Evolutionary conservation across 2,329 filamentous ascomycete species (phyloP).

Genomic region (Aschersonia sp.): DNA sequence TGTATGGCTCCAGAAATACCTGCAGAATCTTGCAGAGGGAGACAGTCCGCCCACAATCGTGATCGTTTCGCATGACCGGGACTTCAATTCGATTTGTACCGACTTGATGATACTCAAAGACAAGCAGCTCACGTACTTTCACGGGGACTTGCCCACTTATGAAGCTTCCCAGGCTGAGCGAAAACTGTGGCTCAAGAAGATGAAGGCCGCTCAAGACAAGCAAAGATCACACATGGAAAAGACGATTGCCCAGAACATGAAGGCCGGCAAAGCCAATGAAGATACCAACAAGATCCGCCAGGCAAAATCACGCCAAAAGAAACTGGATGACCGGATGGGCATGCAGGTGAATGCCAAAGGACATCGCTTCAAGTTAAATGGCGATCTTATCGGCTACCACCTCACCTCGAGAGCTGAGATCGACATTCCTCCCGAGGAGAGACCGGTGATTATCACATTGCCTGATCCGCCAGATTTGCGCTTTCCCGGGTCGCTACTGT

Average conservation of each 20-base stretch:
- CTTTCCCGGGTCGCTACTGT: conserved; percentile 61
- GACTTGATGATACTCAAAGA: conserved; percentile 66
- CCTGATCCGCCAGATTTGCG: conserved; percentile 54
- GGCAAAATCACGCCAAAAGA: conserved; percentile 72
- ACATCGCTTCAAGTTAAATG: conserved; percentile 65
- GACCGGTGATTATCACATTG: conserved; percentile 39
- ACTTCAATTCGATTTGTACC: conserved; percentile 64
- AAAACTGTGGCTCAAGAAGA: conserved; percentile 51
- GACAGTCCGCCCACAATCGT: conserved; percentile 51
- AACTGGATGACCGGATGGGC: conserved; percentile 68
- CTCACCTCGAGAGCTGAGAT: conserved; percentile 48
- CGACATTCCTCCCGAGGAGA: conserved; percentile 51
- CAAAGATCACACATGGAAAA: conserved; percentile 71
- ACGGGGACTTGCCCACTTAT: conserved; percentile 59
- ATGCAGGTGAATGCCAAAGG: conserved; percentile 59
- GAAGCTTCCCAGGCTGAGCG: conserved; percentile 54
- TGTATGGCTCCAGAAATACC: conserved; percentile 68
- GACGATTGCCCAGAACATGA: conserved; percentile 60
- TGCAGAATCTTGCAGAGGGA: conserved; percentile 39
- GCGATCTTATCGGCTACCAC: conserved; percentile 53
- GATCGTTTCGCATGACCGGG: conserved; percentile 72
- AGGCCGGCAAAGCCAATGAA: conserved; percentile 59
- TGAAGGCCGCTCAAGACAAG: conserved; percentile 71
- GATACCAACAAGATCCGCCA: conserved; percentile 80
- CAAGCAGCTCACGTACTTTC: conserved; percentile 57